Evolutionary conservation across 2,329 filamentous ascomycete genomes (phyloP), one percentile per base, ranked within the genome.

Genomic region (Pseudogymnoascus sp.): DNA sequence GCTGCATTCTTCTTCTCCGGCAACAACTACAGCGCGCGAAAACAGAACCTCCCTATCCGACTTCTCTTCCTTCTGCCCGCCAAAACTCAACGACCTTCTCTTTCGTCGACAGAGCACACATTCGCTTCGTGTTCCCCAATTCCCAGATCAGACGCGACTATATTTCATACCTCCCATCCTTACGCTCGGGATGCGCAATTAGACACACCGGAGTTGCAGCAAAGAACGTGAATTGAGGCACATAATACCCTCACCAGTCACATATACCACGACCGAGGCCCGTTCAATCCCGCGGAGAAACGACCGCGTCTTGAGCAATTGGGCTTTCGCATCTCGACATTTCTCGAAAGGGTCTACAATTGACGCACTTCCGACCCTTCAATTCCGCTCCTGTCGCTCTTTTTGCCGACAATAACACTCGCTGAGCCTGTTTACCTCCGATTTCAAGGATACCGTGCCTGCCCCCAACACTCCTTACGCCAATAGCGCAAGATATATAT

Each of bases 401-500:
- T 52, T 52, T 31, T 31, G 45, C 45, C 45, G 45, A 31, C 45
- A 52, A 52, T 33, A 52, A 52, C 45, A 52, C 45, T 52, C 45
- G 27, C 27, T 52, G 45, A 52, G 18, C 45, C 45, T 13, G 45
- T 31, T 18, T n/a, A 18, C 45, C 8, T 15, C 45, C 45, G 45
- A 52, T 52, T 48, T 52, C 45, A 52, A 52, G 45, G 45, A 52
- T 52, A 13, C 45, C 27, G n/a, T n/a, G 25, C 25, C 45, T 27
- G 45, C 18, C 18, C 45, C 27, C 13, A 52, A 31, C 45, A 52
- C 45, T 52, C 27, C 13, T 52, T 31, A 52, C 45, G 27, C 45
- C 45, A 52, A 52, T 52, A 52, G 27, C 45, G 45, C 45, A 13
- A 2, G 29, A 52, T 18, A 52, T 31, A 52, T 31, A 52, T 52